Base-by-base conservation (phyloP, 805 yeast species). In the Metschnikowia sp. region DNA sequence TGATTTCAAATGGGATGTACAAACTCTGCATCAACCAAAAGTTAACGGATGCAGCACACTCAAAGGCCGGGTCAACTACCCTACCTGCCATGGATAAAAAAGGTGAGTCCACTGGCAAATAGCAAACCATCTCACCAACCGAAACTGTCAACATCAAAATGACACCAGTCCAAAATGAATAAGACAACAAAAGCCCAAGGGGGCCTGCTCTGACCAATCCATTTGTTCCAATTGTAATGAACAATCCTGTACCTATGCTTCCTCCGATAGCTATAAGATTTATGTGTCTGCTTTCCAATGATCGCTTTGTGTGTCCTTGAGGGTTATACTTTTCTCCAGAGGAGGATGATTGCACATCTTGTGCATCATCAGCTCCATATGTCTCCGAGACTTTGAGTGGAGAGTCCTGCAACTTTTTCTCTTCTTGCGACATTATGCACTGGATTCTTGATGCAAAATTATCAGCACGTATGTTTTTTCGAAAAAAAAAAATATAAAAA, bases 11-110 rank as follows among this genome's bases (percentile, higher is more conserved):
- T 11, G 64, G 57, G 58, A 63, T 56, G 55, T 63, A 73, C 46
- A 73, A 61, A 39, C 73, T 65, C 52, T 73, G 71, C 73, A 75
- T 70, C 28, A 75, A 52, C 64, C 71, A 69, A 46, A 68, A 69
- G 54, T 69, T 69, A 38, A 65, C 60, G 28, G 70, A 68, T 26
- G 67, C 64, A 19, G 65, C 59, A 39, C 60, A 55, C 53, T 68
- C 72, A 42, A 65, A 60, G 12, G 73, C 69, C 38, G 68, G 68
- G 54, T 68, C 73, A 26, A 68, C 66, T 18, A 63, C 67, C 42
- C 72, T 54, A 12, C 73, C 73, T 8, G 72, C 66, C 70, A 68
- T 64, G 36, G 65, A 62, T 34, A 68, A 55, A 36, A 67, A 68
- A 1, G 72, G 72, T 3, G 71, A 66, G 44, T 65, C 60, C 10